Evolutionary conservation across 2,329 filamentous ascomycete genomes (phyloP).

Genomic region (Cladobotryum mycophilum): DNA sequence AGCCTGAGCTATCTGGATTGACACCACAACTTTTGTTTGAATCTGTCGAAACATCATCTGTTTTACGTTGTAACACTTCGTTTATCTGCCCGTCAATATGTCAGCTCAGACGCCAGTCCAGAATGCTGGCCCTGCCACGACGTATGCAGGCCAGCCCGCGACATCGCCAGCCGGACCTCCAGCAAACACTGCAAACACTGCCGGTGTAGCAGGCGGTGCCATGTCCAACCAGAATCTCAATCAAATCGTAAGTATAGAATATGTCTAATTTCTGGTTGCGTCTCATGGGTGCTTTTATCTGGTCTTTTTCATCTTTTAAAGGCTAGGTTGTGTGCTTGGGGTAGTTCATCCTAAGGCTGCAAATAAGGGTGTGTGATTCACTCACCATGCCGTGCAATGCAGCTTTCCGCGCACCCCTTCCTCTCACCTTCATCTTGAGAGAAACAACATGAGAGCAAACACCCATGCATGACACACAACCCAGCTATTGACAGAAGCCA

Average conservation of each 20-base stretch:
- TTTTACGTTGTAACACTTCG: neutral
- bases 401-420: neutral
- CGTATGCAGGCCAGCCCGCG: conserved; percentile 26
- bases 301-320: too few species aligned
- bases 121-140: conserved; percentile 23
- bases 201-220: conserved; percentile 23
- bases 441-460: neutral
- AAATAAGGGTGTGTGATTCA: too few species aligned
- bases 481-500: neutral
- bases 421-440: neutral
- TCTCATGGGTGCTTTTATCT: too few species aligned
- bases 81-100: conserved; percentile 20
- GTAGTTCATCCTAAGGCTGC: too few species aligned
- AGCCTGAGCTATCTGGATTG: too few species aligned
- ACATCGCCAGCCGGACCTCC: conserved; percentile 27
- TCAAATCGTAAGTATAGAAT: conserved; percentile 69
- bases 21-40: neutral
- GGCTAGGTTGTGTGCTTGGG: too few species aligned
- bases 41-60: neutral
- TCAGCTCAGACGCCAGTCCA: conserved; percentile 27
- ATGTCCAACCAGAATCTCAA: conserved; percentile 88
- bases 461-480: neutral
- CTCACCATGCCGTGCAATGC: neutral
- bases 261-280: too few species aligned
- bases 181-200: conserved; percentile 25